Conservation (phyloP, 495 filamentous ascomycete species). For the Astrocystis sublimbata region DNA sequence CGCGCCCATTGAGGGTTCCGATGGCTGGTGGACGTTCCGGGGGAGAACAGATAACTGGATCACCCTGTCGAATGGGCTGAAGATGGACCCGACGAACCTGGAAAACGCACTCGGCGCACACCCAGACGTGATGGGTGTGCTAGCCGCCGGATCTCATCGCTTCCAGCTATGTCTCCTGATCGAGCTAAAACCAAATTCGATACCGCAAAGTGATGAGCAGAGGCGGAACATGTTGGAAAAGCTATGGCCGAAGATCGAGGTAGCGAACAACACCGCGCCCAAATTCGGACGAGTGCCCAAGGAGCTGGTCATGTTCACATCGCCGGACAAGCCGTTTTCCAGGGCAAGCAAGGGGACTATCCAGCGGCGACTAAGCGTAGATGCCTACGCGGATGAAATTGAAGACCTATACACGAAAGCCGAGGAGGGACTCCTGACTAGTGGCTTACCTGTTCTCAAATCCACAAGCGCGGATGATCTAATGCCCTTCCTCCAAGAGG, state of each 20-base stretch:
- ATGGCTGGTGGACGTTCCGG: constrained; percentile 46
- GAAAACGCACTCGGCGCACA: constrained; percentile 44
- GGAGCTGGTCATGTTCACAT: constrained; percentile 9
- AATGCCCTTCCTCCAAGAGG: neutral
- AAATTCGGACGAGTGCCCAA: constrained; percentile 9
- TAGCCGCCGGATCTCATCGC: constrained; percentile 47
- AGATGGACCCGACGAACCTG: constrained; percentile 52
- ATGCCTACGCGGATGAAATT: constrained; percentile 5
- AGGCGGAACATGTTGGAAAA: neutral
- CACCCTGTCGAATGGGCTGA: constrained; percentile 58
- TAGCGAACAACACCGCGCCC: constrained; percentile 22
- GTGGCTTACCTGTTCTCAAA: constrained; percentile 3
- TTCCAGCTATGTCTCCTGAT: constrained; percentile 51
- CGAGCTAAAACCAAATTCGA: constrained; percentile 33
- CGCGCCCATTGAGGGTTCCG: constrained; percentile 38
- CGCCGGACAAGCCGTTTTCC: constrained; percentile 11
- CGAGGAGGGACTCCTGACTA: constrained; percentile 8
- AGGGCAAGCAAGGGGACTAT: constrained; percentile 15
- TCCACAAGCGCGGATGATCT: neutral
- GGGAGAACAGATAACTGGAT: constrained; percentile 58
- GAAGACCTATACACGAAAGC: constrained; percentile 12
- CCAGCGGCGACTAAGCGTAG: constrained; percentile 8
- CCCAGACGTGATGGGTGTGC: constrained; percentile 39
- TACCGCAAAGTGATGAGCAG: neutral
- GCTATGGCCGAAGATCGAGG: constrained; percentile 27